Evolutionary conservation across 2,329 filamentous ascomycete genomes (phyloP), one percentile per base, ranked within the genome.

Genomic region (Colletotrichum sidae): DNA sequence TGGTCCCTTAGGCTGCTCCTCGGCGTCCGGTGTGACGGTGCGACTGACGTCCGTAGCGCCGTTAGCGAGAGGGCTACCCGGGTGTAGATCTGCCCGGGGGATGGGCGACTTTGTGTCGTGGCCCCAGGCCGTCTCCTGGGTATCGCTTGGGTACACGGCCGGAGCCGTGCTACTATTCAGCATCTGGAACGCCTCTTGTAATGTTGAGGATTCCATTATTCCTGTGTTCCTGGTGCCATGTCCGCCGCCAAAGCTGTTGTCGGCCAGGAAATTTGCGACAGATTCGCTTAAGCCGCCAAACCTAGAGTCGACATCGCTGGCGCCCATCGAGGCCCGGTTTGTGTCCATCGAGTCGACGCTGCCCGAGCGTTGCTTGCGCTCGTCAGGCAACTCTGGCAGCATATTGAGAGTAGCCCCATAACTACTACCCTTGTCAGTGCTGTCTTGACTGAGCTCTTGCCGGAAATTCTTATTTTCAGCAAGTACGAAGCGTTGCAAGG

Each of bases 401-500:
- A 57, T 65, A 49, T 50, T 63, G 11, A 42, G 37, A 45, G 44
- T 45, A 13, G 37, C 56, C 42, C 34, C 37, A 10, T 55, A 37
- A 4, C 38, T 15, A 8, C 12, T 60, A 25, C 25, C 4, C 15
- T 74, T 69, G 4, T 71, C 68, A 9, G 69, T 68, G 52, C 70
- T 69, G 67, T 83, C 81, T 45, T 78, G 76, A 17, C 74, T 75
- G 7, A 87, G 75, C 68, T 88, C 85, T 54, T 81, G 78, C 15
- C 79, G 78, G 72, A 88, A 88, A 2, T 78, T 76, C 60, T 80
- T 80, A 68, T 87, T 88, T 55, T 88, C 85, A 42, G 78, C 78
- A 44, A 78, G 79, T 6, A 83, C 77, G 70, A 88, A 88, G 38
- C 79, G 77, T 73, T 84, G 74, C 9, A 78, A 68, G 2, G 72